Conservation (phyloP, 306 rosid species). For the Astragalus glycyphyllos region DNA sequence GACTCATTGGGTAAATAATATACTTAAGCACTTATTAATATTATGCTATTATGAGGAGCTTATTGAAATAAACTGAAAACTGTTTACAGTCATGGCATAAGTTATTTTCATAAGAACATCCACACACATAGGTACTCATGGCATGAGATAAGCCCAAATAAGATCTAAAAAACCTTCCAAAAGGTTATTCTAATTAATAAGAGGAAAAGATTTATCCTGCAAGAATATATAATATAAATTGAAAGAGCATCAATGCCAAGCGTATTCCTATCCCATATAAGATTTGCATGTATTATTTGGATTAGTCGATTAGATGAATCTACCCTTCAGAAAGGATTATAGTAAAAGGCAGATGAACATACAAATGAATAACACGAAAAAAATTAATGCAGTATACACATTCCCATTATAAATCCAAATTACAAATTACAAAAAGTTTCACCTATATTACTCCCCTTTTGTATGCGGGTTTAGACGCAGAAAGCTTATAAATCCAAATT, state of each 20-base stretch:
- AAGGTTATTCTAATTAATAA: not conserved
- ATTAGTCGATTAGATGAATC: not conserved
- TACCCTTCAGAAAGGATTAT: not conserved
- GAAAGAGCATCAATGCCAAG: constrained; percentile 11
- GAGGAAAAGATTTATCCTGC: not conserved
- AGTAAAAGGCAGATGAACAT: constrained; percentile 1
- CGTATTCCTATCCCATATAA: not conserved
- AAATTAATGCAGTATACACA: constrained; percentile 6
- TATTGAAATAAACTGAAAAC: not conserved
- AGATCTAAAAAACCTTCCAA: not conserved
- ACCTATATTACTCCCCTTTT: constrained; percentile 2
- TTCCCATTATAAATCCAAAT: no score
- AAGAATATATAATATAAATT: constrained; percentile 8
- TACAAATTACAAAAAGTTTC: constrained; percentile 9
- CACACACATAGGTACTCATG: not conserved
- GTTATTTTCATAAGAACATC: no score
- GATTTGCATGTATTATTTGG: not conserved
- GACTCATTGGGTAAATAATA: not conserved
- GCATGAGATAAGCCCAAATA: not conserved
- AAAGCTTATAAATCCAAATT: constrained; percentile 23
- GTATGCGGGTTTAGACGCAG: not conserved
- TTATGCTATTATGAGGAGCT: not conserved
- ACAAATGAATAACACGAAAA: constrained; percentile 3
- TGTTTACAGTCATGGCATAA: not conserved
- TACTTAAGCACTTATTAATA: not conserved